Evolutionary conservation across 1,284 basidiomycete species (phyloP), one percentile per base, ranked within the genome.

Genomic region (Irpex sp.): DNA sequence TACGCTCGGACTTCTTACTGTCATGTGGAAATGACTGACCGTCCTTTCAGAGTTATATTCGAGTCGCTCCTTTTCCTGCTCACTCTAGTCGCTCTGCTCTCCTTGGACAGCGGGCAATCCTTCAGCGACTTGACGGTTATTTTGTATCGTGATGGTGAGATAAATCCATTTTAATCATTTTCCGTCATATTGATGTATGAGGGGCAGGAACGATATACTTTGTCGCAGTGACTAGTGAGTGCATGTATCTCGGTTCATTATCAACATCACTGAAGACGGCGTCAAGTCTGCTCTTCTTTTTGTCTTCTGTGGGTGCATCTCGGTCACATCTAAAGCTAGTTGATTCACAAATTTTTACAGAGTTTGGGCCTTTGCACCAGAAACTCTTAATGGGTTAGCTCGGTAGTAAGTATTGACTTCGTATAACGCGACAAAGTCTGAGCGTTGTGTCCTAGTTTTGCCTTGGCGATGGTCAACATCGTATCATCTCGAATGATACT

Each of bases 391-490:
- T 34, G 74, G 73, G 37, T 69, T 75, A 21, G 73, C 73, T 36
- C 70, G 73, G 62, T 74, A 74, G 74, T 75, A 64, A 63, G 73
- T 66, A 5, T 19, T 17, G 15, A 15, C 9, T 26, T 13, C 49
- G 26, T 8, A 34, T 44, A 15, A 21, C 36, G 6, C 34, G 4
- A 21, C 48, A 5, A 2, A 31, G 60, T 19, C 15, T 15, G 52
- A 31, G 58, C 51, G 37, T 44, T 40, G 34, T 19, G 15, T 9
- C 4, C 21, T 57, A 75, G 74, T 62, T 74, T 74, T 63, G 70
- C 73, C 7, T 66, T 75, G 37, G 73, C 74, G 2, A 70, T 74
- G 67, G 72, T 75, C 54, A 75, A 75, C 66, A 62, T 74, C 56
- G 71, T 72, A 19, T 70, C 71, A 1, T 70, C 72, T 1, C 66